Evolutionary conservation across 1,139 yeast species (phyloP), one percentile per base, ranked within the genome.

Genomic region (Pichia sp.): DNA sequence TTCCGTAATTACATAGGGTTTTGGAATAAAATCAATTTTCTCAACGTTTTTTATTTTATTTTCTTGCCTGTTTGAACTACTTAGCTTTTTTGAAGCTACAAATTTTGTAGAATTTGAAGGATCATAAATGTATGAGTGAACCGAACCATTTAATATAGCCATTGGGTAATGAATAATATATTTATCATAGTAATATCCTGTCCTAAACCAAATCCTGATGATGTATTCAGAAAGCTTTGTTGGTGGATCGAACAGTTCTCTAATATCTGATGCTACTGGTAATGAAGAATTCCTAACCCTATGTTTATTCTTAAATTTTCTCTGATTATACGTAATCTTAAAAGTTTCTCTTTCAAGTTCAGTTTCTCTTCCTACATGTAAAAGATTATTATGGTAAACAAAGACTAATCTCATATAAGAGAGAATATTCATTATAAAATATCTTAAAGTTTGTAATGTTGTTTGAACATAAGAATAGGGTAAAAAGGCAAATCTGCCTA

Each of bases 151-250:
- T 11, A 37, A 35, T 53, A 62, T 26, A 48, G 40, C 28, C 4
- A 44, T 29, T 0, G 64, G 65, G 31, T 57, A 56, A 47, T 64
- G 62, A 10, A 61, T 50, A 10, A 60, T 36, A 41, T 59, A 60
- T 39, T 62, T 51, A 46, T 62, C 63, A 49, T 62, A 64, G 44
- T 59, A 60, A 43, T 64, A 65, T 36, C 54, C 65, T 1, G 66
- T 56, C 45, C 66, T 53, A 11, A 53, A 40, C 66, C 66, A 62
- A 3, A 57, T 40, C 31, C 53, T 58, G 3, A 47, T 8, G 9
- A 56, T 39, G 11, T 35, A 47, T 5, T 59, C 59, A 4, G 34
- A 32, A 4, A 56, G 6, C 2, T 32, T 45, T 2, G 42, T 41
- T n/a, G 63, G 61, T 11, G 62, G 58, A 39, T 55, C 56, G 49